phyloP scores from a whole-genome alignment of 163 green algal species.

The Prototheca cutis region DNA sequence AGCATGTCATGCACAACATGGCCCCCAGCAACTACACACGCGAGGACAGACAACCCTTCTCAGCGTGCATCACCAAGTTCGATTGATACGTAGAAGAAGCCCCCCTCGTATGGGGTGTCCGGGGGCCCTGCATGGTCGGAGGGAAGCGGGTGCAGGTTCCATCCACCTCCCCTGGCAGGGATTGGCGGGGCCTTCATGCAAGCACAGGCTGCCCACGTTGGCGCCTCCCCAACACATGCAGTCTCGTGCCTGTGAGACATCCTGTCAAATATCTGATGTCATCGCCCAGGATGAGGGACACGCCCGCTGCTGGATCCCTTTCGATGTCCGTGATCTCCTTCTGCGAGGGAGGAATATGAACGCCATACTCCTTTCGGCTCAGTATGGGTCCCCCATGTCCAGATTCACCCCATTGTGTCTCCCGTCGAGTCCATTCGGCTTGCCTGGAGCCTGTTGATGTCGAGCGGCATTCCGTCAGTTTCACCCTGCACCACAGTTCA shows the following conservation, averaged over 20 bases:
- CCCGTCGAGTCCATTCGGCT: background rate
- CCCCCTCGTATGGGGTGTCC: constrained; percentile 54
- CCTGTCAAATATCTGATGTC: constrained; percentile 37
- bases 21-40: background rate
- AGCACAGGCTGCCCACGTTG: constrained; percentile 23
- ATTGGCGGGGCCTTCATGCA: background rate
- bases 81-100: constrained; percentile 55
- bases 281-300: constrained; percentile 37
- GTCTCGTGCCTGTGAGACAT: constrained; percentile 28
- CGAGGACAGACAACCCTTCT: background rate
- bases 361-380: background rate
- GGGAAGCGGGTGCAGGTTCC: background rate
- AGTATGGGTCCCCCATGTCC: no score
- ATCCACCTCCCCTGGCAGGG: background rate
- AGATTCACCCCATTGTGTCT: no score
- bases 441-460: background rate
- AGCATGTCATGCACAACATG: background rate
- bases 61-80: constrained; percentile 26
- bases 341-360: constrained; percentile 20
- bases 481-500: no score
- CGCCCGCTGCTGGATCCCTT: constrained; percentile 42
- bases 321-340: constrained; percentile 61
- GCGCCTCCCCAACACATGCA: constrained; percentile 10
- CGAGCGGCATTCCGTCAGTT: background rate
- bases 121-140: constrained; percentile 28